A percentile compares a stretch with the other conserved stretches of the same genome.
Conservation (phyloP, 2,329 filamentous ascomycete species). For the Pyrenochaeta sp. region DNA sequence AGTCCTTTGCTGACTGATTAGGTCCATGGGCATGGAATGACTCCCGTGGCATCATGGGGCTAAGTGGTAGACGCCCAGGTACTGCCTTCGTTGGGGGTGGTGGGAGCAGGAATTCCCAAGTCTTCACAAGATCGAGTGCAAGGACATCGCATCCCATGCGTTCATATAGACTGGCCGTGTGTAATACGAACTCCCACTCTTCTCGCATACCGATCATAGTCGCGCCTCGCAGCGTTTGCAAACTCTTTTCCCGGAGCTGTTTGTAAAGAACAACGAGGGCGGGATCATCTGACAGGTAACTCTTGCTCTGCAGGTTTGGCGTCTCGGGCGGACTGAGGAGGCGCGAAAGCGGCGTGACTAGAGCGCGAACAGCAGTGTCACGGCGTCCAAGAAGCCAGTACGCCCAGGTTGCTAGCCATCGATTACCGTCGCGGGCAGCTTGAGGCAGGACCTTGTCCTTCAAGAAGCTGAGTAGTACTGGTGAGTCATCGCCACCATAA, state of each 20-base stretch:
- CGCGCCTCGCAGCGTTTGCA: slow-evolving; percentile 86
- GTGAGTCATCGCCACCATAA: slow-evolving; percentile 84
- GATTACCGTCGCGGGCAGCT: slow-evolving; percentile 82
- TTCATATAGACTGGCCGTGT: slow-evolving; percentile 83
- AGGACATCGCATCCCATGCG: slow-evolving; percentile 94
- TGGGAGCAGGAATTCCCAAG: slow-evolving; percentile 79
- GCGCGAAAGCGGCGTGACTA: slow-evolving; percentile 82
- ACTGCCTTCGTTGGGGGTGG: slow-evolving; percentile 30
- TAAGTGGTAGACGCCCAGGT: slow-evolving; percentile 31
- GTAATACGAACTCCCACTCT: slow-evolving; percentile 89
- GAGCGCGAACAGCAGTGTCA: slow-evolving; percentile 82
- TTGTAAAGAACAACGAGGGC: slow-evolving; percentile 87
- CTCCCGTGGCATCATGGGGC: slow-evolving; percentile 36
- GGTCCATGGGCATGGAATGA: slow-evolving; percentile 29
- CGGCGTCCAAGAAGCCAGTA: slow-evolving; percentile 88
- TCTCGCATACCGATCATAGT: slow-evolving; percentile 78
- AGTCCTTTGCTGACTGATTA: slow-evolving; percentile 35
- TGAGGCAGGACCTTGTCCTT: slow-evolving; percentile 80
- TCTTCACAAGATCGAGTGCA: slow-evolving; percentile 82
- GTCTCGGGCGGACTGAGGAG: slow-evolving; percentile 74
- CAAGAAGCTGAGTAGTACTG: slow-evolving; percentile 75
- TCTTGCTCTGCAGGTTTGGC: slow-evolving; percentile 75
- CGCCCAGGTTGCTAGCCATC: slow-evolving; percentile 95
- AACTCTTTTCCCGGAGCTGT: slow-evolving; percentile 80
- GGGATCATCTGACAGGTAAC: slow-evolving; percentile 90